Percentiles rank a stretch among this genome's conserved stretches.
Conservation (phyloP, 2,329 filamentous ascomycete genomes). For the Fusarium sororula region DNA sequence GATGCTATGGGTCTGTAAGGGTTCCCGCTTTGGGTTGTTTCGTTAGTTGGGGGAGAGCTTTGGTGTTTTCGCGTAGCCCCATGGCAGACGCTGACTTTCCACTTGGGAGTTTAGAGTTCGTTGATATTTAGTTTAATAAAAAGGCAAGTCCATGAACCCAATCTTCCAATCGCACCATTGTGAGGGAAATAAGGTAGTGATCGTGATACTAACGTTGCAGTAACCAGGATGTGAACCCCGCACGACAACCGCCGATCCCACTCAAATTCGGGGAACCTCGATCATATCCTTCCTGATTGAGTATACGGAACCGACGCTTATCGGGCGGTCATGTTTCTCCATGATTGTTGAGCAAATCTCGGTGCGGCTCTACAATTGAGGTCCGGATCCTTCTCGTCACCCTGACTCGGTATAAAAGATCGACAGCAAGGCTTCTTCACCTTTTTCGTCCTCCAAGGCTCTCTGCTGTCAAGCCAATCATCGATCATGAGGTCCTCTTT, state of each 20-base stretch:
- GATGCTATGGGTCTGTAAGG: background rate
- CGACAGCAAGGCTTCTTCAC: background rate
- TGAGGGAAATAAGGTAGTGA: background rate
- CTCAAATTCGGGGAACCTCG: background rate
- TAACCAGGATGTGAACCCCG: background rate
- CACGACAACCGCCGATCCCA: background rate
- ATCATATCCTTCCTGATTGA: slow-evolving; percentile 6
- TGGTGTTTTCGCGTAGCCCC: too few species aligned
- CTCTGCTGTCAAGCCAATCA: too few species aligned
- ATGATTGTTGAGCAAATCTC: background rate
- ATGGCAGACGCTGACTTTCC: background rate
- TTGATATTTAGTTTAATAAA: background rate
- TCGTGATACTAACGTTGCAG: background rate
- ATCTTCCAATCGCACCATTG: background rate
- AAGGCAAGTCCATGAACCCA: background rate
- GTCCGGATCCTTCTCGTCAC: background rate
- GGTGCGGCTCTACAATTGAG: background rate
- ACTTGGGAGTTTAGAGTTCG: too few species aligned
- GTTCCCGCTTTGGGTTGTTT: background rate
- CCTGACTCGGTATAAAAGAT: background rate
- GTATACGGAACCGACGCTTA: background rate
- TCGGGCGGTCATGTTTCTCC: background rate
- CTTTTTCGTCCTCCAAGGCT: rapidly evolving
- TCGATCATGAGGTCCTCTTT: slow-evolving; percentile 9
- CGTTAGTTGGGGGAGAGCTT: rapidly evolving